Percentiles rank a stretch among this genome's conserved stretches.
Evolutionary conservation across 1,284 basidiomycete species (phyloP).

Genomic region (Rhodotorula sp.): DNA sequence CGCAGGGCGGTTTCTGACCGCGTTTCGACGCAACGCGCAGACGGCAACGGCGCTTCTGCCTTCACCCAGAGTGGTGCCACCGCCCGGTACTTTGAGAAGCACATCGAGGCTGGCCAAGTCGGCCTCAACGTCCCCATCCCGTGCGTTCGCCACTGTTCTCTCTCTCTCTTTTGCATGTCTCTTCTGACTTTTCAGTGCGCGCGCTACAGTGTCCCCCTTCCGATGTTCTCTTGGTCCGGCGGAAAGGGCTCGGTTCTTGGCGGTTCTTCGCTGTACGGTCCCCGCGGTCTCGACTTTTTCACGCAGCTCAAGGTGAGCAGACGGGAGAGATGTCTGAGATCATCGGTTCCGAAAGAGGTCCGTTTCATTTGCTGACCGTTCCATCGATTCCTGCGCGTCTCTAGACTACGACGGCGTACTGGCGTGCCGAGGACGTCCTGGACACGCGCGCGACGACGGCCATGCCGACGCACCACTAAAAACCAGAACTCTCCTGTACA

Average conservation of each 20-base stretch:
- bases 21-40: conserved; percentile 11
- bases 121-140: conserved; percentile 74
- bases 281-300: conserved; percentile 81
- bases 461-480: conserved; percentile 64
- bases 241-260: conserved; percentile 88
- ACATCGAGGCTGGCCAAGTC: conserved; percentile 82
- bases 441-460: conserved; percentile 71
- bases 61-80: conserved; percentile 96
- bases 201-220: conserved; percentile 60
- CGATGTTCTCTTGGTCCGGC: conserved; percentile 91
- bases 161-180: background rate
- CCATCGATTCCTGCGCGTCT: background rate
- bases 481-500: too few relatives aligned
- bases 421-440: conserved; percentile 77
- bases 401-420: conserved; percentile 76
- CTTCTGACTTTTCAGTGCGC: background rate
- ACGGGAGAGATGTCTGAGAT: too few relatives aligned
- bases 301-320: conserved; percentile 58
- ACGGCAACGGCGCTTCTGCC: conserved; percentile 88
- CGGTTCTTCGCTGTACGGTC: conserved; percentile 77
- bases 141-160: conserved; percentile 53
- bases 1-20: too few relatives aligned
- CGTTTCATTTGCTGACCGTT: conserved; percentile 34
- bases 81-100: conserved; percentile 86
- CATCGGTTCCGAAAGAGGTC: too few relatives aligned